Conservation (phyloP, 306 rosid genomes). For the Dalbergia oliveri region DNA sequence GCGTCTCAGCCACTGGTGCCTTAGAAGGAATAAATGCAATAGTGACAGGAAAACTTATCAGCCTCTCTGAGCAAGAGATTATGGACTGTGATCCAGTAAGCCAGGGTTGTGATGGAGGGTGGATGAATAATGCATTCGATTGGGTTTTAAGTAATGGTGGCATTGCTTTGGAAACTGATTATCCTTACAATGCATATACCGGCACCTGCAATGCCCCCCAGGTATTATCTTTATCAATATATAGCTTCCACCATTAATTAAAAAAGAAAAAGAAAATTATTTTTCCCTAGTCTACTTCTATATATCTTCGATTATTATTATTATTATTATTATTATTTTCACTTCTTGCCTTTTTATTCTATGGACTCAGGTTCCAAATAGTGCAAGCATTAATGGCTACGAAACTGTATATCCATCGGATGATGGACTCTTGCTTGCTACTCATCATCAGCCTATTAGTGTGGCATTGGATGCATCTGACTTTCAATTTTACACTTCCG, state of each 20-base stretch:
- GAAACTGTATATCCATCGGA: constrained; percentile 54
- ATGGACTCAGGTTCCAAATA: not conserved
- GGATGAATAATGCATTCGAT: constrained; percentile 51
- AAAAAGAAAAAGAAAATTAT: not conserved
- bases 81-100: constrained; percentile 20
- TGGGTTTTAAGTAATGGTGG: constrained; percentile 28
- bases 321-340: too few species aligned
- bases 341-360: too few species aligned
- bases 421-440: constrained; percentile 50
- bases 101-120: constrained; percentile 40
- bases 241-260: not conserved
- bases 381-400: constrained; percentile 34
- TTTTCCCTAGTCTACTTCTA: too few species aligned
- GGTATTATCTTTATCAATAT: constrained; percentile 15
- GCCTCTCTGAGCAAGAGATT: constrained; percentile 38
- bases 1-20: constrained; percentile 5
- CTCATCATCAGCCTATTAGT: constrained; percentile 57
- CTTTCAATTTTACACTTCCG: constrained; percentile 48
- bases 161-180: not conserved
- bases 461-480: constrained; percentile 49
- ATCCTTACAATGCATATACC: not conserved
- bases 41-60: not conserved
- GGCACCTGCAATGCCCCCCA: constrained; percentile 51
- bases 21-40: constrained; percentile 45
- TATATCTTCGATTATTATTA: too few species aligned